Conservation (phyloP, 305 asterid genomes). For the Lippia alba region DNA sequence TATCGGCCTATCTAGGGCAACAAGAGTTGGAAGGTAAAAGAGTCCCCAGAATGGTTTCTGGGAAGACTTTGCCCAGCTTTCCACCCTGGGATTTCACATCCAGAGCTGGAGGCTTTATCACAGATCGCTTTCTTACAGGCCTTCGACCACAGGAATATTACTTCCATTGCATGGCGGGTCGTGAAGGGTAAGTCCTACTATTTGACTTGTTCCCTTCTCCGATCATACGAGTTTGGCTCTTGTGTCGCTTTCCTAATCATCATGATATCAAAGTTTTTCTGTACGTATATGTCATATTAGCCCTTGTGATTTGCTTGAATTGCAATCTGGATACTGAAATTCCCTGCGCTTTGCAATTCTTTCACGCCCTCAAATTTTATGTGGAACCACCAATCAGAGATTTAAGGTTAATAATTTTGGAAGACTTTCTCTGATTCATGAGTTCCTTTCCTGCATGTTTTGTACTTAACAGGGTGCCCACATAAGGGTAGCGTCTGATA, state of each 20-base stretch:
- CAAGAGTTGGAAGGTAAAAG: constrained; percentile 99
- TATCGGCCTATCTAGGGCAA: constrained; percentile 94
- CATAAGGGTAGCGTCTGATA: neutral
- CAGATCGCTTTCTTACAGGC: constrained; percentile 95
- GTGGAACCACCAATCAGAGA: neutral
- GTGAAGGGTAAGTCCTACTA: constrained; percentile 81
- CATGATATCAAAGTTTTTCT: neutral
- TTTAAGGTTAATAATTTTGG: neutral
- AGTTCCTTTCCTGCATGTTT: neutral
- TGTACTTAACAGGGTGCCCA: neutral
- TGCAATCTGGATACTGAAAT: neutral
- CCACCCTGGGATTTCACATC: constrained; percentile 97
- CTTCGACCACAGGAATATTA: constrained; percentile 98
- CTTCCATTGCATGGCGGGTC: constrained; percentile 99
- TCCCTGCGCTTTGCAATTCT: constrained; percentile 1
- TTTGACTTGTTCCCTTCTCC: constrained; percentile 27
- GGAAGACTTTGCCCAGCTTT: constrained; percentile 92
- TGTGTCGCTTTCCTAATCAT: constrained; percentile 22
- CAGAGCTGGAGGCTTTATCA: constrained; percentile 96
- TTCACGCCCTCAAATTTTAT: neutral
- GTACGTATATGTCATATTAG: neutral
- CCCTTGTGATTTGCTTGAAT: neutral
- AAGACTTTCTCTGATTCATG: constrained; percentile 3
- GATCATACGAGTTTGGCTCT: neutral
- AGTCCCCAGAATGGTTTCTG: constrained; percentile 98